Base-by-base conservation (phyloP, 345 rosid species). In the Raphanus raphanistrum region DNA sequence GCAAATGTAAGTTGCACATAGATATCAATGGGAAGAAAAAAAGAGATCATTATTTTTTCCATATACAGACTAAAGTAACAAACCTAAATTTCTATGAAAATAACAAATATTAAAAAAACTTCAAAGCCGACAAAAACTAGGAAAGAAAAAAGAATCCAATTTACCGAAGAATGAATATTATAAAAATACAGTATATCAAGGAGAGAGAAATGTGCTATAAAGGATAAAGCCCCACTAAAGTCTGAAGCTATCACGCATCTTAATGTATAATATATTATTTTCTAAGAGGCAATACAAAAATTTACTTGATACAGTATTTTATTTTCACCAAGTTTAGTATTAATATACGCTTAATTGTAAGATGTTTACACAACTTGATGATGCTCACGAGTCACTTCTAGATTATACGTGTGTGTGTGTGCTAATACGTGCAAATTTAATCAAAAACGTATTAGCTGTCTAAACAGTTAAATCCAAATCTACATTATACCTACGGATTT, bases 161-260 rank as follows among this genome's bases (percentile, higher is more conserved):
- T 28, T 79, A 61, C 35, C 59, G 11, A 79, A 73, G 54, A 48
- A 29, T 63, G 13, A 62, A 73, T 74, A 68, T 54, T 68, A 79
- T 69, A 66, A 79, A 78, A 62, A 74, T 50, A 63, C 41, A 63
- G 41, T 26, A 31, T 62, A 52, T 12, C 70, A 68, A 73, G 66
- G 82, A 79, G 78, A 79, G 82, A 79, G 82, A 79, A 68, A 68
- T 68, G 64, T 17, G 65, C 38, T 33, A 71, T 16, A 60, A 68
- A 57, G 60, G 36, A 36, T 52, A 70, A 21, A 79, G 63, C 59
- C 75, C 75, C 82, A 79, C 82, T 54, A 79, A n/a, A 62, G 41
- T 62, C 66, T 62, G 16, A 68, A 68, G 74, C 33, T 74, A 79
- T 61, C 63, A 48, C 54, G 43, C 75, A 79, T 73, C 52, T 17